Evolutionary conservation across 768 basidiomycete species (phyloP).

Genomic region (Tricholoma terreum): DNA sequence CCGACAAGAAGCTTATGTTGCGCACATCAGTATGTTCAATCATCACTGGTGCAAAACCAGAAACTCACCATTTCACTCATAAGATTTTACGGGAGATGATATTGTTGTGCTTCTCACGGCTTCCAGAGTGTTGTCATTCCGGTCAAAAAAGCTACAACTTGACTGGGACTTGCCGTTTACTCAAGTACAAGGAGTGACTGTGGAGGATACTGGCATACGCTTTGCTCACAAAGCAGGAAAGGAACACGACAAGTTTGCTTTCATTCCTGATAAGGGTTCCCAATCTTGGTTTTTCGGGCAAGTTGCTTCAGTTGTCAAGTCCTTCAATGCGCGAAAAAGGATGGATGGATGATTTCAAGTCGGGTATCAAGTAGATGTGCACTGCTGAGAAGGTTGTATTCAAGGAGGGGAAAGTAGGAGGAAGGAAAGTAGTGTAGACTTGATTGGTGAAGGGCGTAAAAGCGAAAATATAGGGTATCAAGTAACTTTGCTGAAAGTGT

Average conservation of each 20-base stretch:
- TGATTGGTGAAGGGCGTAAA: not conserved
- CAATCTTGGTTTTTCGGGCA: slow-evolving; percentile 82
- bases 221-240: slow-evolving; percentile 78
- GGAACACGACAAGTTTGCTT: slow-evolving; percentile 72
- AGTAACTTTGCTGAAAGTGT: slow-evolving; percentile 4
- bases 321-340: slow-evolving; percentile 68
- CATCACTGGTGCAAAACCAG: not conserved
- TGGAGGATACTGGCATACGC: slow-evolving; percentile 88
- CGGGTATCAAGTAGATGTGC: not conserved
- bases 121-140: slow-evolving; percentile 76
- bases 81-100: slow-evolving; percentile 78
- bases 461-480: not conserved
- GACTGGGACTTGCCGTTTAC: slow-evolving; percentile 92
- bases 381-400: slow-evolving; percentile 2
- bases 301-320: slow-evolving; percentile 71
- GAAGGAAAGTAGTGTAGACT: not conserved
- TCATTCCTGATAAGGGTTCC: slow-evolving; percentile 70
- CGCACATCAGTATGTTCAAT: slow-evolving; percentile 75
- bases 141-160: slow-evolving; percentile 78
- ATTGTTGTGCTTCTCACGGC: slow-evolving; percentile 79
- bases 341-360: slow-evolving; percentile 48
- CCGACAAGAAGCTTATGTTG: slow-evolving; percentile 82
- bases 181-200: slow-evolving; percentile 81
- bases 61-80: slow-evolving; percentile 3
- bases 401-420: slow-evolving; percentile 1